Evolutionary conservation across 2,329 filamentous ascomycete species (phyloP), one percentile per base, ranked within the genome.

Genomic region (Colletotrichum endophyticum): DNA sequence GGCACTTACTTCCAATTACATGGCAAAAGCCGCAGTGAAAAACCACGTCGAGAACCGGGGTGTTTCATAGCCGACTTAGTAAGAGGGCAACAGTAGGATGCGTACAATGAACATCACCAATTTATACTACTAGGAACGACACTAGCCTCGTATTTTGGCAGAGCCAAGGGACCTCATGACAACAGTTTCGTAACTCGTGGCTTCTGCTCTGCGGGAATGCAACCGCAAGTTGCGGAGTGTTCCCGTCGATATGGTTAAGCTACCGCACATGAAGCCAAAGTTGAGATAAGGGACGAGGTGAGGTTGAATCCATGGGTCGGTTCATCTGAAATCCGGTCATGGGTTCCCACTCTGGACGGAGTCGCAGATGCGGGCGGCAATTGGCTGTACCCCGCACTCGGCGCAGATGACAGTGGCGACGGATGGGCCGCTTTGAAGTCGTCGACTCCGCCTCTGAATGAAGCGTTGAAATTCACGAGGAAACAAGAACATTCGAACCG

Each of bases 371-470:
- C 27, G 61, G 61, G 19, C 61, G 30, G 32, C 32, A 63, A 63
- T 63, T 63, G 61, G 61, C 28, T 63, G 62, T 64, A 64, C 62
- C 62, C 62, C 62, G 62, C 62, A 39, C 62, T 64, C 30, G 22
- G 22, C 32, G 62, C 30, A 39, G 62, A 64, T 64, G 62, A 16
- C 62, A 34, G 62, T 64, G 62, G 62, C 62, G 32, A 64, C 22
- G 57, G 61, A 63, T 2, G 11, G 63, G 25, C 27, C 39, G 5
- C 16, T n/a, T 53, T 28, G 27, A 66, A 30, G 44, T 22, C 0
- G 44, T 22, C n/a, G 12, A 53, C 44, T 53, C 44, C n/a, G 44
- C 44, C 44, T 13, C 12, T 32, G 27, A n/a, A n/a, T n/a, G n/a
- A n/a, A n/a, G n/a, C n/a, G n/a, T 0, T 25, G 27, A 39, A n/a